Conservation (phyloP, 2,329 filamentous ascomycete species). For the Torrubiellomyces zombiae region DNA sequence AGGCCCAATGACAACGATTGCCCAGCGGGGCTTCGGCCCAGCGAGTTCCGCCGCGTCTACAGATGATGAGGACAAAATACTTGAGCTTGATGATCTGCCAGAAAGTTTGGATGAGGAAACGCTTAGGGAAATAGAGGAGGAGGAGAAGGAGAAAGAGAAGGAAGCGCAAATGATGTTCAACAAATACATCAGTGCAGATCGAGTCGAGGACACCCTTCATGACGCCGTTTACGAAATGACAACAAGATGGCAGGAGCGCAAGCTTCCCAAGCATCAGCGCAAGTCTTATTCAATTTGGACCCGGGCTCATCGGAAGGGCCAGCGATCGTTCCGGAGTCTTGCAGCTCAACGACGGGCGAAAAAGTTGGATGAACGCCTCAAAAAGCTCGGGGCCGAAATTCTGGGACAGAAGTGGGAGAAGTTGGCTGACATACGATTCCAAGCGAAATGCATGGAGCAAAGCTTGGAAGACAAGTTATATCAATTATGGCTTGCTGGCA, state of each 20-base stretch:
- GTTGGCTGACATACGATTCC: conserved; percentile 31
- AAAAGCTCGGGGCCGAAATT: conserved; percentile 37
- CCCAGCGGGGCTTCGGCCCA: conserved; percentile 4
- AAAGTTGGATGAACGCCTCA: conserved; percentile 32
- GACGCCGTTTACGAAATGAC: conserved; percentile 33
- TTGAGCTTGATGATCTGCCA: conserved; percentile 21
- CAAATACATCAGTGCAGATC: conserved; percentile 21
- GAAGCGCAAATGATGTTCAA: conserved; percentile 1
- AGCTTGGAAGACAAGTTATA: conserved; percentile 46
- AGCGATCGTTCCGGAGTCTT: conserved; percentile 21
- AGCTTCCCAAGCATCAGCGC: conserved; percentile 34
- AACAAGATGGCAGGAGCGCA: conserved; percentile 38
- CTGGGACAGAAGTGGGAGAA: conserved; percentile 33
- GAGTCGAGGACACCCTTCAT: conserved; percentile 36
- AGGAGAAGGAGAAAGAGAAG: conserved; percentile 9
- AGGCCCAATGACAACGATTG: too few species aligned
- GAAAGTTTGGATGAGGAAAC: conserved; percentile 34
- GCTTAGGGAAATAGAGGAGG: conserved; percentile 40
- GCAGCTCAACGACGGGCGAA: conserved; percentile 24
- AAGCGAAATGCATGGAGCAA: conserved; percentile 43
- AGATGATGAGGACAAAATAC: conserved; percentile 20
- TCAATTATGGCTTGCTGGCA: conserved; percentile 29
- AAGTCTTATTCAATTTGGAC: conserved; percentile 48
- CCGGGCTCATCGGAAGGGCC: conserved; percentile 27
- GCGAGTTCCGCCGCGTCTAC: conserved; percentile 7